Evolutionary conservation across 176 grass and related monocot species (phyloP), one percentile per base, ranked within the genome.

Genomic region (Phragmites australis): DNA sequence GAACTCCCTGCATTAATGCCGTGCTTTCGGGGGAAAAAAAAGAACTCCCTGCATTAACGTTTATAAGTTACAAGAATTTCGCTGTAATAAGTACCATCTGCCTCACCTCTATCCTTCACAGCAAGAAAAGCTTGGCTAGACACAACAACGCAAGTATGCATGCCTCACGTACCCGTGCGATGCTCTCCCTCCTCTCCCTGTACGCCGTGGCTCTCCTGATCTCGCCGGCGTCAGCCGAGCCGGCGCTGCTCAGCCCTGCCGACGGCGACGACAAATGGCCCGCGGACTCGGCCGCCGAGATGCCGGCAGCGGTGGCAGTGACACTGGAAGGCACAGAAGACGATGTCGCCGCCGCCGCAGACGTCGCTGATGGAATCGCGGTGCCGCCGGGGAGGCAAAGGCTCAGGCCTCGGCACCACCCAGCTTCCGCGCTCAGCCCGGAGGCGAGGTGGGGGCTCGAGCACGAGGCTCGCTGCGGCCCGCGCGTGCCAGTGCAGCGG

Each of bases 391-490:
- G 22, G 74, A 78, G 23, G 23, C 49, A 45, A 5, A 2, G 18
- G 81, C 43, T 79, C 30, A 67, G 75, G 81, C 59, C 41, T 47
- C 25, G 15, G 2, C 30, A 50, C 22, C 49, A 81, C 40, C 4
- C n/a, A n/a, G n/a, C 32, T 19, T 48, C 53, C 18, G 86, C 75
- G 50, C 51, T 80, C 81, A 84, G 87, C 52, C 75, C 87, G 6
- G 87, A 74, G 5, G 81, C 61, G 32, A 75, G 68, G 75, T 75
- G 75, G 5, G 81, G 9, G 25, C 67, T 88, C n/a, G 87, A 88
- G 25, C 75, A 88, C 42, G 87, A 88, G 75, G 60, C 69, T 37
- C 87, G 60, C 68, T 88, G 87, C 68, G 87, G 87, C 31, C 87
- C 87, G 23, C 81, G 87, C 32, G 52, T 88, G 41, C 61, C 75